Evolutionary conservation across 371 early-diverging fungal genomes (phyloP).

Genomic region (Mucor racemosus): DNA sequence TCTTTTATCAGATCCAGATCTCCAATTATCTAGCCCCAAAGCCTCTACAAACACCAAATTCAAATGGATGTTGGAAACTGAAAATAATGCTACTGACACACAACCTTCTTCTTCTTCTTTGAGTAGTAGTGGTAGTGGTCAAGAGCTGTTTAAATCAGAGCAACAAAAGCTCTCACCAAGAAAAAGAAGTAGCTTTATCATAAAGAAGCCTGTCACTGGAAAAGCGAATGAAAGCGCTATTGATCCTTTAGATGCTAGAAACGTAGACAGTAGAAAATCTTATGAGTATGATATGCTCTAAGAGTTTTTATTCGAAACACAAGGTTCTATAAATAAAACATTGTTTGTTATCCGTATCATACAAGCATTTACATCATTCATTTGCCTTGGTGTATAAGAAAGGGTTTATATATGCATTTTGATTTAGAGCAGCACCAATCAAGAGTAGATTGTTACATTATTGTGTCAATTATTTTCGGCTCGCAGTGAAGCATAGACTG

Average conservation of each 20-base stretch:
- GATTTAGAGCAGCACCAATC: too few relatives aligned
- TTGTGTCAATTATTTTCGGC: too few relatives aligned
- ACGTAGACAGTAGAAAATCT: slow-evolving; percentile 32
- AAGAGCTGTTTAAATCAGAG: slow-evolving; percentile 20
- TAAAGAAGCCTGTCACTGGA: background rate
- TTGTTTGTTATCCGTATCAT: too few relatives aligned
- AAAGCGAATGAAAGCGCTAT: slow-evolving; percentile 2
- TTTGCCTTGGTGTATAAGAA: too few relatives aligned
- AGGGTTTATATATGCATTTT: too few relatives aligned
- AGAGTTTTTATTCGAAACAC: background rate
- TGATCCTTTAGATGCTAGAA: slow-evolving; percentile 40
- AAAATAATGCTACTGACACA: background rate
- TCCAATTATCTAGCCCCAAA: slow-evolving; percentile 25
- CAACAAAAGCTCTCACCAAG: slow-evolving; percentile 8
- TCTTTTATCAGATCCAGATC: slow-evolving; percentile 41
- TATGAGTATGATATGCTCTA: slow-evolving; percentile 32
- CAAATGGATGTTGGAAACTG: slow-evolving; percentile 32
- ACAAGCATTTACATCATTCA: too few relatives aligned
- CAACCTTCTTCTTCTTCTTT: background rate
- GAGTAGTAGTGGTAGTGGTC: background rate
- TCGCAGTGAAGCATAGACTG: too few relatives aligned
- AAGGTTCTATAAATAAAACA: too few relatives aligned
- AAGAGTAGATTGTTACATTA: too few relatives aligned
- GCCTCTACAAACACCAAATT: slow-evolving; percentile 31
- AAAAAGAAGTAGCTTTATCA: slow-evolving; percentile 28